A percentile compares a stretch with the other conserved stretches of the same genome.
phyloP scores from a whole-genome alignment of 345 rosid genomes.

The Salix exigua region DNA sequence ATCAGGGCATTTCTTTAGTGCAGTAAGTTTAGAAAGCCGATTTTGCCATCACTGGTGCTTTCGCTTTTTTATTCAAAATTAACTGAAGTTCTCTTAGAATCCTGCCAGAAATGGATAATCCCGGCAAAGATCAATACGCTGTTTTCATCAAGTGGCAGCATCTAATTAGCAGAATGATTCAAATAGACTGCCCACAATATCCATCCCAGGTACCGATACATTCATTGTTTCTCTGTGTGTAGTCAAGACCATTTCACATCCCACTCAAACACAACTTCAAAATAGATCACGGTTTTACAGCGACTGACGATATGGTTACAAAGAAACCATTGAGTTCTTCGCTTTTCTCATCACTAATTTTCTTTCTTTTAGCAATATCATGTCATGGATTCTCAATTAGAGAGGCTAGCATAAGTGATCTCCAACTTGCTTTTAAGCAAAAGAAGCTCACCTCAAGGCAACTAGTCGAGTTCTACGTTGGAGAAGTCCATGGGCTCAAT shows the following conservation, averaged over 20 bases:
- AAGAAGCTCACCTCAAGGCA: conserved; percentile 54
- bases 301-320: conserved; percentile 16
- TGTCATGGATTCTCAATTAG: conserved; percentile 23
- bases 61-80: too few relatives aligned
- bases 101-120: background rate
- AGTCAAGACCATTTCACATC: background rate
- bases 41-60: too few relatives aligned
- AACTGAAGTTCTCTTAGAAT: background rate
- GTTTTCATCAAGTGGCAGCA: too few relatives aligned
- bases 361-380: background rate
- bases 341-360: conserved; percentile 9
- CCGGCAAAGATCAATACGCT: too few relatives aligned
- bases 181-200: background rate
- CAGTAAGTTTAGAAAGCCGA: background rate
- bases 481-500: conserved; percentile 43
- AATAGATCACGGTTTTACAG: background rate
- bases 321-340: background rate
- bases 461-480: conserved; percentile 41
- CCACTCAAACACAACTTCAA: too few relatives aligned
- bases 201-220: background rate
- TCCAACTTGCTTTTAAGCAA: conserved; percentile 44
- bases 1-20: background rate
- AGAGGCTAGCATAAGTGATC: conserved; percentile 45
- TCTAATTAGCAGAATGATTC: background rate
- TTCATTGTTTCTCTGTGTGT: background rate